Evolutionary conservation across 306 rosid species (phyloP).

Genomic region (Cucumis melo): DNA sequence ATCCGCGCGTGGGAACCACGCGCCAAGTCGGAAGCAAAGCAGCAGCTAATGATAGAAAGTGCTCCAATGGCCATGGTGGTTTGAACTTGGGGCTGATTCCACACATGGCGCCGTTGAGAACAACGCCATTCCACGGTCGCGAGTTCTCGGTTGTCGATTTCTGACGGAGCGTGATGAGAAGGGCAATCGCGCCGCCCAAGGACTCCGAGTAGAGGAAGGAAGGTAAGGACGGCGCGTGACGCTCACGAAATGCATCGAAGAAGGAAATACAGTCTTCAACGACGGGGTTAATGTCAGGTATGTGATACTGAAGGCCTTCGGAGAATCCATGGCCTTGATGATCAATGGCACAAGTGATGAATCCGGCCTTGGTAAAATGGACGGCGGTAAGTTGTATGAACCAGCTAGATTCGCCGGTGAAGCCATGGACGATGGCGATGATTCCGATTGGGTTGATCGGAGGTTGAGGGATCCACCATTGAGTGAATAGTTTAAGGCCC

Average conservation of each 20-base stretch:
- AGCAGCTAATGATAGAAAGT: constrained; percentile 54
- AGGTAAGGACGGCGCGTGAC: constrained; percentile 41
- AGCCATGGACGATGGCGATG: constrained; percentile 79
- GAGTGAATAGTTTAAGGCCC: constrained; percentile 77
- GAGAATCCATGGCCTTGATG: constrained; percentile 99
- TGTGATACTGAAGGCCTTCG: constrained; percentile 71
- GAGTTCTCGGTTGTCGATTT: not conserved
- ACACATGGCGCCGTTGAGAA: constrained; percentile 95
- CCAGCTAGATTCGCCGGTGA: constrained; percentile 96
- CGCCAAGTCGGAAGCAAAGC: constrained; percentile 77
- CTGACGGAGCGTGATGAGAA: constrained; percentile 52
- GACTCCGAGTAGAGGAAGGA: constrained; percentile 81
- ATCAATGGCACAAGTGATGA: constrained; percentile 82
- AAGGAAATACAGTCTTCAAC: constrained; percentile 69
- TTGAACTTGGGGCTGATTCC: constrained; percentile 87
- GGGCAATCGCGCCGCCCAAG: constrained; percentile 90
- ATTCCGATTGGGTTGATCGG: constrained; percentile 34
- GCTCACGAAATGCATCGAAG: constrained; percentile 52
- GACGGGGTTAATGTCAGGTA: constrained; percentile 81
- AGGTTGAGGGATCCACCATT: constrained; percentile 85
- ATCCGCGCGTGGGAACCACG: constrained; percentile 86
- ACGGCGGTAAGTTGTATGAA: constrained; percentile 80
- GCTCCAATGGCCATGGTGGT: constrained; percentile 96
- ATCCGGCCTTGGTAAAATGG: constrained; percentile 58
- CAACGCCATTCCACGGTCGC: constrained; percentile 44